Evolutionary conservation across 257 asterid genomes (phyloP), one percentile per base, ranked within the genome.

Genomic region (Przewalskia tangutica): DNA sequence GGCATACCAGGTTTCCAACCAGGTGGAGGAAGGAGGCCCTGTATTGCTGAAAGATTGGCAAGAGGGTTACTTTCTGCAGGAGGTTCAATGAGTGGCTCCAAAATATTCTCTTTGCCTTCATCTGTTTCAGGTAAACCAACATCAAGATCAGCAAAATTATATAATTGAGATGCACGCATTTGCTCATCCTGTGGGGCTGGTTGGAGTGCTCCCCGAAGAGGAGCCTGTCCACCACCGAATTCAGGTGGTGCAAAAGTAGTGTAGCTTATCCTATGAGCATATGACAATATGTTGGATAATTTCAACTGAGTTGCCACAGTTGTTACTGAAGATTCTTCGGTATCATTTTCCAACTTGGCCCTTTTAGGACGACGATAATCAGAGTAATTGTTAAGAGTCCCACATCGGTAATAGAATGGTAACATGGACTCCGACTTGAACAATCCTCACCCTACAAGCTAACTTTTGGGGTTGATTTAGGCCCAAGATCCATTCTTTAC

Each of bases 171-270:
- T 1, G 98, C 98, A 4, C 98, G 96, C 98, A 96, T 89, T 67
- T 96, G 99, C 87, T 96, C 98, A 44, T 96, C 99, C 85, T 94
- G 99, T 10, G 97, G 98, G 46, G 99, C 98, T 0, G 98, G 98
- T 23, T 98, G 97, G 38, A 96, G 95, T 12, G 97, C 97, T 32
- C 99, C 98, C 6, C 95, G 89, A 11, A 91, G 97, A 40, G 99
- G 94, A 23, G 88, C 97, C 77, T 79, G 86, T 9, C 98, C 97
- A 56, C 94, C 91, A n/a, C 98, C 98, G 46, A 91, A 92, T 84
- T 91, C 97, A 14, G 99, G 98, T 60, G 99, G 99, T 7, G 98
- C 99, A 53, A 94, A 96, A 36, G 99, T 94, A 10, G 97, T 95
- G 91, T 95, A 95, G 87, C 98, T 95, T 77, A 95, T 91, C 84